phyloP scores from a whole-genome alignment of 2,329 filamentous ascomycete species.

The Helotiales sp. region DNA sequence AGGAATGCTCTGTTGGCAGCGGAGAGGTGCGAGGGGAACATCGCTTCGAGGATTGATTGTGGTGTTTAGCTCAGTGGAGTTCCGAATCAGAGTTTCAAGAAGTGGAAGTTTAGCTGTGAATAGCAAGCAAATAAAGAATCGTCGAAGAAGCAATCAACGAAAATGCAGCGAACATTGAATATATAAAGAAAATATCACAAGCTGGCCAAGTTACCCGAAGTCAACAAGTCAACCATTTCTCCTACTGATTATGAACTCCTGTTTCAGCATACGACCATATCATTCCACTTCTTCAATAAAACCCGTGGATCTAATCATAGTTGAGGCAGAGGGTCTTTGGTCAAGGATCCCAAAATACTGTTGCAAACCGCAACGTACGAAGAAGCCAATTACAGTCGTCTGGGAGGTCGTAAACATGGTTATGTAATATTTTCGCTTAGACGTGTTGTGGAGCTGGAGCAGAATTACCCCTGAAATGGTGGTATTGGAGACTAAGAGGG shows the following conservation, averaged over 20 bases:
- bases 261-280: neutral
- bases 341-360: neutral
- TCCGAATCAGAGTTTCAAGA: neutral
- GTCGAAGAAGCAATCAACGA: too few relatives aligned
- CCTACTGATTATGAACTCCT: neutral
- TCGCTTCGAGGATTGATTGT: neutral
- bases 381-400: neutral
- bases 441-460: conserved; percentile 2
- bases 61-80: neutral
- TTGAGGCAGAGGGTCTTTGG: neutral
- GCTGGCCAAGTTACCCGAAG: too few relatives aligned
- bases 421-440: neutral
- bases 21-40: too few relatives aligned
- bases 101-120: too few relatives aligned
- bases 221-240: neutral
- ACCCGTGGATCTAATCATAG: too few relatives aligned
- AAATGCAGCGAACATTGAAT: too few relatives aligned
- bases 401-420: neutral
- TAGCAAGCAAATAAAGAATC: too few relatives aligned
- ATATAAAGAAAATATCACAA: too few relatives aligned
- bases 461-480: neutral
- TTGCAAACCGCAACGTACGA: neutral
- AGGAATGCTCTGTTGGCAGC: too few relatives aligned
- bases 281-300: neutral
- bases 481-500: neutral